Evolutionary conservation across 2,329 filamentous ascomycete genomes (phyloP), one percentile per base, ranked within the genome.

Genomic region (Helotiales sp.): DNA sequence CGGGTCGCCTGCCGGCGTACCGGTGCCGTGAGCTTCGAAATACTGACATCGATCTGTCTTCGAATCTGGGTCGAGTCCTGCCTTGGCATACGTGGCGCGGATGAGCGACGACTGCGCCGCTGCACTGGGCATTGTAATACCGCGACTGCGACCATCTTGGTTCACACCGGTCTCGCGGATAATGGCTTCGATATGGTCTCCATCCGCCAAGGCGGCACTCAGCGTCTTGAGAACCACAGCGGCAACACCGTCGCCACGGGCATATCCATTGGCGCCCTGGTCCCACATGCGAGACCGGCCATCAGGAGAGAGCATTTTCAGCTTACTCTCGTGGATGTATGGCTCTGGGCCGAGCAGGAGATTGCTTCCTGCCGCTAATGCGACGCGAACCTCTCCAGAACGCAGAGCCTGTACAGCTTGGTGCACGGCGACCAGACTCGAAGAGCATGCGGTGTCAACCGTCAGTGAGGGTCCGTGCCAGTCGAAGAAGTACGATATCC

Each of bases 171-270:
- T 80, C 0, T 75, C 78, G 17, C 78, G 73, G 30, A 85, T 82
- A 1, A 84, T 72, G 6, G 79, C 79, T 4, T 79, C 77, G 32
- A 85, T 81, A 0, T 74, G 73, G 68, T 85, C 79, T 1, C 77
- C 76, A 57, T 82, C 80, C 26, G 73, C 72, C 5, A 83, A 43
- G 1, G 82, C 82, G 30, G 78, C 74, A 13, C 79, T 78, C 4
- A 90, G 77, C 0, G 81, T 82, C 76, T 91, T 91, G 49, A 91
- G 73, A 2, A 90, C 72, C 1, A 91, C 75, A 6, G 86, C 80
- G 0, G 82, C 86, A 22, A 86, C 79, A 0, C 88, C 89, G 70
- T 91, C 83, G 1, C 82, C 83, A n/a, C 82, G 77, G 0, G 75
- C 79, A 66, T 84, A 85, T 2, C 83, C 83, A 57, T 73, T 68